A percentile compares a stretch with the other conserved stretches of the same genome.
Conservation (phyloP, 768 basidiomycete genomes). For the Podaxis mareebaensis region DNA sequence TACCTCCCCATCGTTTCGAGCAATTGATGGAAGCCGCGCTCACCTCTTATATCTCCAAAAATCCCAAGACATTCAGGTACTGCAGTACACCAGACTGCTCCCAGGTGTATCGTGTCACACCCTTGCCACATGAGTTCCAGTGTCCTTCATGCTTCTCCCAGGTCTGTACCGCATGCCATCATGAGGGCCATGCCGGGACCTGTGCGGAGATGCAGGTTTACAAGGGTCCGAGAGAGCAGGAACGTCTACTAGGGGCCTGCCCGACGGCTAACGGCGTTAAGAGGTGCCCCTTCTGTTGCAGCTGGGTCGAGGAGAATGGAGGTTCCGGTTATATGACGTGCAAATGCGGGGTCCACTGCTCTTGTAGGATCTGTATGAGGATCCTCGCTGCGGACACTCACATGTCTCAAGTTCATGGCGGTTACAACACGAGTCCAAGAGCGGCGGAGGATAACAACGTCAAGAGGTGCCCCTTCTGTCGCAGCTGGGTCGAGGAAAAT, state of each 20-base stretch:
- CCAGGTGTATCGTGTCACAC: slow-evolving; percentile 55
- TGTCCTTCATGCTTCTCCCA: slow-evolving; percentile 54
- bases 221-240: slow-evolving; percentile 2
- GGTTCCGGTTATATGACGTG: no score
- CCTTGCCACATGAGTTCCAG: slow-evolving; percentile 30
- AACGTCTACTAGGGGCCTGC: slow-evolving; percentile 19
- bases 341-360: no score
- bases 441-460: no score
- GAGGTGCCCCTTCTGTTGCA: no score
- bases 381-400: slow-evolving; percentile 17
- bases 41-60: slow-evolving; percentile 50
- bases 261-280: no score
- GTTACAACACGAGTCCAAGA: background rate
- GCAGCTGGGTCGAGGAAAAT: no score
- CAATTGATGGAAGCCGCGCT: slow-evolving; percentile 57
- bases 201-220: slow-evolving; percentile 40
- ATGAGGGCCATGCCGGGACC: slow-evolving; percentile 50
- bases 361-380: slow-evolving; percentile 18
- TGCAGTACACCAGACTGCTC: slow-evolving; percentile 75
- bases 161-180: slow-evolving; percentile 50
- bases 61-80: slow-evolving; percentile 57
- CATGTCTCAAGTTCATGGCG: slow-evolving; percentile 15
- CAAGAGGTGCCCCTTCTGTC: no score
- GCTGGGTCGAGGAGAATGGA: no score
- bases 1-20: slow-evolving; percentile 50